Evolutionary conservation across 2,329 filamentous ascomycete species (phyloP), one percentile per base, ranked within the genome.

Genomic region (Ceratocystis smalleyi): DNA sequence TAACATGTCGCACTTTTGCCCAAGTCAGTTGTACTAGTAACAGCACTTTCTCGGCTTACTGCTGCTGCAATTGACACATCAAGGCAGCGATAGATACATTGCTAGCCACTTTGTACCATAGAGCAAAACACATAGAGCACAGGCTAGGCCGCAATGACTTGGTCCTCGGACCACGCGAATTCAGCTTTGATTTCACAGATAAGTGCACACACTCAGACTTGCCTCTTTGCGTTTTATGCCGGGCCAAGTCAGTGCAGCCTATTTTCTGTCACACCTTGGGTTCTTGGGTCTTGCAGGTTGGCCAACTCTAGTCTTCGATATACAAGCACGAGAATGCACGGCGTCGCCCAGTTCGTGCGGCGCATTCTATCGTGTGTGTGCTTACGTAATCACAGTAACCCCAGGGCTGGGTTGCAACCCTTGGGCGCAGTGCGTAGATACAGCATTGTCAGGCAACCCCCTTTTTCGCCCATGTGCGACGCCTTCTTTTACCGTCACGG

Each of bases 21-120:
- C 54, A 57, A 40, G 27, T 57, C 30, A n/a, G 54, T 57, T 32
- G 30, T 35, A 57, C 54, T n/a, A 57, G 54, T 57, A 57, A 57
- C 54, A 57, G 12, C 22, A 15, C 22, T 24, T 51, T 22, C 47
- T 15, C 47, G 47, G 47, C 19, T 22, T 19, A 27, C 35, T n/a
- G 54, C 54, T 57, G 17, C 15, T 30, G 32, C 24, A 51, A 24
- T 40, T 40, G 27, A 35, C 32, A 24, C 27, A 57, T 57, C 19
- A 22, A 57, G 54, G 10, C n/a, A 35, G 54, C 8, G 15, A 8
- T 57, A 57, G 35, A 30, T 40, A 40, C 35, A 40, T 40, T 27
- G 10, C 30, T 57, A 30, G 17, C 54, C 54, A 35, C 24, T n/a
- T 57, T 35, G 22, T 35, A 19, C 8, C 30, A 57, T 32, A 15